These are phyloP conservation scores for Vanrija sp. DNA, from an alignment of 1,284 basidiomycete genomes.

Conservation along the genomic window DNA sequence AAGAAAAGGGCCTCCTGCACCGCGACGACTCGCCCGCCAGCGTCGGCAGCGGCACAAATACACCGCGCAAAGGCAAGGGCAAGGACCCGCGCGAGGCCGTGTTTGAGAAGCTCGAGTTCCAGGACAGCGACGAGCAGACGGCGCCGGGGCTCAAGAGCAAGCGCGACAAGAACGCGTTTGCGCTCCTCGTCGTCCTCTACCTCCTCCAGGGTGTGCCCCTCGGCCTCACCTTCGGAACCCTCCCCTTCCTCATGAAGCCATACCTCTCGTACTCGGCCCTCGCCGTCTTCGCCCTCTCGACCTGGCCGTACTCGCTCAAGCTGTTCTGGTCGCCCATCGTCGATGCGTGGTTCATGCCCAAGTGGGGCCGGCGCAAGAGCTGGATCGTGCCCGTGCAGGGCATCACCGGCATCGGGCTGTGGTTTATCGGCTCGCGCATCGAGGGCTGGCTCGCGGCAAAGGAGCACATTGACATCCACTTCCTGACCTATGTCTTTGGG, in stretches of 20 bases:
- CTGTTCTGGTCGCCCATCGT: constrained; percentile 97
- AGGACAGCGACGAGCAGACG: constrained; percentile 14
- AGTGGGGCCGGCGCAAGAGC: constrained; percentile 79
- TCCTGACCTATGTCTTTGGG: constrained; percentile 83
- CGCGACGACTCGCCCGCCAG: neutral
- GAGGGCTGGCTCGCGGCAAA: constrained; percentile 74
- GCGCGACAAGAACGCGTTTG: constrained; percentile 76
- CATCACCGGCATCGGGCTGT: constrained; percentile 81
- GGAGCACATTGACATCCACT: constrained; percentile 74
- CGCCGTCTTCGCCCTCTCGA: constrained; percentile 87
- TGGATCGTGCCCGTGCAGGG: constrained; percentile 99
- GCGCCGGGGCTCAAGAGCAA: constrained; percentile 31
- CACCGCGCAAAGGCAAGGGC: neutral
- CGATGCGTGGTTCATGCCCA: constrained; percentile 77
- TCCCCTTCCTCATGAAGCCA: constrained; percentile 92
- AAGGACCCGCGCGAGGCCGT: neutral
- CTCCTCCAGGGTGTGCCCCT: constrained; percentile 88
- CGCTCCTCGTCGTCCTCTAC: constrained; percentile 75
- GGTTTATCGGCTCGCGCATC: constrained; percentile 78
- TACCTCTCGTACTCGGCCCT: constrained; percentile 95
- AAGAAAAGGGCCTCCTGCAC: constrained; percentile 41
- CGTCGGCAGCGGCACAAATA: neutral
- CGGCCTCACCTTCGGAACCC: constrained; percentile 68
- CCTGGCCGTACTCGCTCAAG: constrained; percentile 97
- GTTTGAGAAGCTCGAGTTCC: constrained; percentile 29